Conservation (phyloP, 2,329 filamentous ascomycete species). For the Diaporthe eres region DNA sequence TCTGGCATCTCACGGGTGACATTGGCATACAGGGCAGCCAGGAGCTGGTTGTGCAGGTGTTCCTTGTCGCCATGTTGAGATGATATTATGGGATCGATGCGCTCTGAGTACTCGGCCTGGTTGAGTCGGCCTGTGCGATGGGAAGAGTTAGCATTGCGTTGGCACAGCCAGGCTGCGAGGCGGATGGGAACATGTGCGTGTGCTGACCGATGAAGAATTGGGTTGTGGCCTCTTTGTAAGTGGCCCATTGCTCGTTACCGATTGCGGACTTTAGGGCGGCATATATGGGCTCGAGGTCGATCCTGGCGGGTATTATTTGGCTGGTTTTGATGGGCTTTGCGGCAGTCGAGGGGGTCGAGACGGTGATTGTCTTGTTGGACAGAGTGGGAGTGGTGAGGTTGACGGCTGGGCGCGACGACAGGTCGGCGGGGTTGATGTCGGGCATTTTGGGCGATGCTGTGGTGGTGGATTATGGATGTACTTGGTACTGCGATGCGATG, state of each 20-base stretch:
- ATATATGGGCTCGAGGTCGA: conserved; percentile 77
- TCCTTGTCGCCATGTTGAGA: conserved; percentile 71
- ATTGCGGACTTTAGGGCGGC: conserved; percentile 72
- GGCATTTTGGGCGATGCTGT: conserved; percentile 63
- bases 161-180: neutral
- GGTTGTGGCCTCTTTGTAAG: conserved; percentile 74
- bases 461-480: conserved; percentile 37
- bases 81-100: conserved; percentile 72
- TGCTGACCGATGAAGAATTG: conserved; percentile 74
- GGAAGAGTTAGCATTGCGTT: conserved; percentile 43
- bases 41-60: conserved; percentile 77
- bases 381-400: conserved; percentile 72
- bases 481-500: conserved; percentile 22
- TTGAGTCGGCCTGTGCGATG: conserved; percentile 69
- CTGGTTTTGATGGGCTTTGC: conserved; percentile 71
- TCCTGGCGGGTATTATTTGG: conserved; percentile 75
- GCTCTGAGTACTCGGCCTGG: conserved; percentile 71
- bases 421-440: conserved; percentile 78
- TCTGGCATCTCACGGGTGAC: conserved; percentile 79
- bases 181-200: conserved; percentile 16
- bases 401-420: conserved; percentile 71
- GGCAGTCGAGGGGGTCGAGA: conserved; percentile 60
- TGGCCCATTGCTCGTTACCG: conserved; percentile 72
- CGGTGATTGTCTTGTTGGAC: conserved; percentile 69
- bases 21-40: conserved; percentile 77